Base-by-base conservation (phyloP, 2,329 filamentous ascomycete species). In the Aspergillus jensenii region DNA sequence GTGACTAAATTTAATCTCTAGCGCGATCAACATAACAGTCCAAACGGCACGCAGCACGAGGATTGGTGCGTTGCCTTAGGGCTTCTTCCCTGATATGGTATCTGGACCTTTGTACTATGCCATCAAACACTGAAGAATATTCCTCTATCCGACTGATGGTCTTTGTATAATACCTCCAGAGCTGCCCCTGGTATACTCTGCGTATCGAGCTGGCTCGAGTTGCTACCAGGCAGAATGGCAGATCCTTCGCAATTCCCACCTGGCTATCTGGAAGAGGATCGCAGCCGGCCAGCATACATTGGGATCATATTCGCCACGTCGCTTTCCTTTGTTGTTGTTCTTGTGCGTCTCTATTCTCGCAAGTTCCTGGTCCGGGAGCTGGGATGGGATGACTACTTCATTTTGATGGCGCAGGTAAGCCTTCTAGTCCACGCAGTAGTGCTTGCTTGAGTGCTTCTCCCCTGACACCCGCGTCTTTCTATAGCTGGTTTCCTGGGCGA, bases 251-350 rank as follows among this genome's bases (percentile, higher is more conserved):
- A 33, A 4, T 39, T n/a, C 17, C 14, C 55, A 2, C 21, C 55
- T 3, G 55, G 25, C 25, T 58, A 47, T 33, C 50, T 58, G 49
- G 55, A 44, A 14, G 49, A 53, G 25, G 55, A 58, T 19, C 50
- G 55, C 21, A 45, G 49, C 6, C 49, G 23, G 4, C 39, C 39
- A 15, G 50, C 55, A 4, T 23, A 31, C 12, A 52, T 55, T 66
- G 75, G 77, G 4, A 75, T 65, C 33, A 33, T 37, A 2, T 48
- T 63, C n/a, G 45, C 54, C 8, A 60, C 60, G n/a, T 52, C 58
- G 11, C 23, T 63, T 14, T 60, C 60, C 9, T 51, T 45, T 5
- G 25, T 59, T 1, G 48, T 64, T 7, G 59, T 65, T 3, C 17
- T 63, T 4, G 23, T 57, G 19, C 57, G 59, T 3, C 35, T 58